These are phyloP conservation scores for Calocera cornea DNA, from an alignment of 768 basidiomycete species.

Conservation along the genomic window DNA sequence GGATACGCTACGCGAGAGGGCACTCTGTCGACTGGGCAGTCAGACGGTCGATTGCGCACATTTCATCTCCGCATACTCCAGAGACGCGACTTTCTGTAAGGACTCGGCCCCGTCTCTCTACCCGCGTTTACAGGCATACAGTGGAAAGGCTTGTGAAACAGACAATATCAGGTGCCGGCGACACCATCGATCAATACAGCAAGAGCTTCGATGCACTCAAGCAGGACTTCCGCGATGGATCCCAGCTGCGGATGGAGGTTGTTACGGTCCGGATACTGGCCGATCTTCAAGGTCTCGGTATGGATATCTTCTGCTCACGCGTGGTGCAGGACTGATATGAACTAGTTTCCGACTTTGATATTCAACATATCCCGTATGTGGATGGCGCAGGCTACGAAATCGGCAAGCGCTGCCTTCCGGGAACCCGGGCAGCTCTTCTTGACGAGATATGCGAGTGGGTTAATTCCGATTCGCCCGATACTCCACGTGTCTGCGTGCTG, in stretches of 20 bases:
- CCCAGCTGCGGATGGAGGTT: not conserved
- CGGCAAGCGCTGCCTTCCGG: constrained; percentile 10
- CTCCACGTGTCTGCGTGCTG: constrained; percentile 8
- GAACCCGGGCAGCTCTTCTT: constrained; percentile 7
- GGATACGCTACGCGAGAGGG: not conserved
- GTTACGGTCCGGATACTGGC: not conserved
- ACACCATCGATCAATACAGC: not conserved
- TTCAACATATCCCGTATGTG: not conserved
- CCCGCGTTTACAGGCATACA: not conserved
- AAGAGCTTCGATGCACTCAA: not conserved
- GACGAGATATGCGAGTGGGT: constrained; percentile 6
- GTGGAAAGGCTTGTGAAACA: not conserved
- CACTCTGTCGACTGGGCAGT: not conserved
- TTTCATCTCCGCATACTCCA: not conserved
- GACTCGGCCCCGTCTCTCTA: not conserved
- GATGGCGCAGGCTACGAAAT: not conserved
- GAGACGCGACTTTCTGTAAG: not conserved
- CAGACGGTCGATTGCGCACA: not conserved
- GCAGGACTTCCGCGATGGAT: not conserved
- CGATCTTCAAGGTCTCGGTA: not conserved
- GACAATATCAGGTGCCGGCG: not conserved
- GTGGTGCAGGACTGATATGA: too few relatives aligned
- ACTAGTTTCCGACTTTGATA: not conserved
- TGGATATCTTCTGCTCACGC: not conserved
- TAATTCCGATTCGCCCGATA: not conserved